Base-by-base conservation (phyloP, 345 rosid genomes). In the Syzygium aqueum region DNA sequence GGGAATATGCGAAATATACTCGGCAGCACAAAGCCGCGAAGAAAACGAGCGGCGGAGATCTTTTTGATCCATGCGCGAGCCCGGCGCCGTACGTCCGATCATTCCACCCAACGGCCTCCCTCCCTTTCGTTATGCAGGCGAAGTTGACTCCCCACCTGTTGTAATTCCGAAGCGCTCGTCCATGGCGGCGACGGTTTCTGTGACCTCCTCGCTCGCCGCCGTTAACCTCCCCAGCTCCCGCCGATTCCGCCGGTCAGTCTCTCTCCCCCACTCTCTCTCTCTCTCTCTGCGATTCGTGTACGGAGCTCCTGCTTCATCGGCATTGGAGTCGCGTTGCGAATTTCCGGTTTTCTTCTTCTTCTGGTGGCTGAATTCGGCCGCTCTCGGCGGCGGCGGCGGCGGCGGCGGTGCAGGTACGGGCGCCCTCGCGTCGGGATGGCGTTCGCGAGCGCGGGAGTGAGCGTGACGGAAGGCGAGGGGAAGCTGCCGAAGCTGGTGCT, bases 401-500 rank as follows among this genome's bases (percentile, higher is more conserved):
- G 86, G 88, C 13, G 30, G 88, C 25, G 30, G 8, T 86, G 85
- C 83, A 30, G 84, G 85, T 88, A 86, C 89, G 93, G 94, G 73
- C 86, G 85, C 89, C 65, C 93, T 54, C 85, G 89, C 46, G 27
- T 57, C 37, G 92, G 95, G 8, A 91, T 93, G 95, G 96, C 97
- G 53, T 90, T 93, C 89, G 93, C 95, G 21, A 84, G 90, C n/a
- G 87, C 87, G 25, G 97, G 98, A 85, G 97, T 96, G 83, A 90
- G 89, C 87, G 89, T 94, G 56, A 90, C 97, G 3, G 95, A 97
- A 94, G 98, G 98, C 51, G 94, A 95, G 92, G 98, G 98, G 88
- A 95, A 89, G 89, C 94, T 97, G 86, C 99, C 97, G 2, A 96
- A 95, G 89, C 91, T 96, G 88, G 95, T 96, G 49, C 97, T 97